Evolutionary conservation across 2,329 filamentous ascomycete genomes (phyloP).

Genomic region (Colletotrichum orchidophilum): DNA sequence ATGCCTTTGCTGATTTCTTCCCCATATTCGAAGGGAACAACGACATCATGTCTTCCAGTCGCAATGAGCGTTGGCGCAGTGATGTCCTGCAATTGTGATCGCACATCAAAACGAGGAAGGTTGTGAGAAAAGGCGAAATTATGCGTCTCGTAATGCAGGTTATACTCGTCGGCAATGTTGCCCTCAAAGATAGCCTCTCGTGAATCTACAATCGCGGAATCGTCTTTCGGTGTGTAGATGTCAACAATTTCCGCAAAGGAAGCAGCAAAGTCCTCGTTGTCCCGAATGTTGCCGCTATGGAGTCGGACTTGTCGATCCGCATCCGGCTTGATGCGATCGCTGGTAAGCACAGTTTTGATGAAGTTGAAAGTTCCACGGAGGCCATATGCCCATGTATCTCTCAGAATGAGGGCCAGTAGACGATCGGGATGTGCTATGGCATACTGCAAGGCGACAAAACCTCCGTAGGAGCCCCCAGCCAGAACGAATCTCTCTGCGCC

Average conservation of each 20-base stretch:
- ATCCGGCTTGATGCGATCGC: conserved; percentile 32
- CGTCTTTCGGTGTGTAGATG: conserved; percentile 32
- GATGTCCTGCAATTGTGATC: conserved; percentile 33
- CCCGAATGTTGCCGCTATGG: conserved; percentile 33
- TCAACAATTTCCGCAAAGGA: conserved; percentile 33
- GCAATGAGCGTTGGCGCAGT: conserved; percentile 35
- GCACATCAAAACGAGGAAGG: conserved; percentile 37
- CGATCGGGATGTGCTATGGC: conserved; percentile 35
- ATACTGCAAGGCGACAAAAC: conserved; percentile 36
- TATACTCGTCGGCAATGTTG: background rate
- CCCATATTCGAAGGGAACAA: conserved; percentile 35
- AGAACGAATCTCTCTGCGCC: conserved; percentile 36
- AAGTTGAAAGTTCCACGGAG: conserved; percentile 24
- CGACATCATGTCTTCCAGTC: conserved; percentile 36
- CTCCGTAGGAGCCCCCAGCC: conserved; percentile 39
- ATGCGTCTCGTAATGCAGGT: conserved; percentile 36
- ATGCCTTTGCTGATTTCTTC: conserved; percentile 35
- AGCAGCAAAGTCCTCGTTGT: conserved; percentile 35
- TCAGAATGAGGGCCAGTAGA: conserved; percentile 36
- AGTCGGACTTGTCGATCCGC: conserved; percentile 34
- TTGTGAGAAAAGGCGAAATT: conserved; percentile 38
- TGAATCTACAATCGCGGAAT: background rate
- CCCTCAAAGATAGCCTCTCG: background rate
- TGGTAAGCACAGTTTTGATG: conserved; percentile 31
- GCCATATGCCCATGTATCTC: conserved; percentile 37